Evolutionary conservation across 2,329 filamentous ascomycete species (phyloP).

Genomic region (Neospermospora avenae): DNA sequence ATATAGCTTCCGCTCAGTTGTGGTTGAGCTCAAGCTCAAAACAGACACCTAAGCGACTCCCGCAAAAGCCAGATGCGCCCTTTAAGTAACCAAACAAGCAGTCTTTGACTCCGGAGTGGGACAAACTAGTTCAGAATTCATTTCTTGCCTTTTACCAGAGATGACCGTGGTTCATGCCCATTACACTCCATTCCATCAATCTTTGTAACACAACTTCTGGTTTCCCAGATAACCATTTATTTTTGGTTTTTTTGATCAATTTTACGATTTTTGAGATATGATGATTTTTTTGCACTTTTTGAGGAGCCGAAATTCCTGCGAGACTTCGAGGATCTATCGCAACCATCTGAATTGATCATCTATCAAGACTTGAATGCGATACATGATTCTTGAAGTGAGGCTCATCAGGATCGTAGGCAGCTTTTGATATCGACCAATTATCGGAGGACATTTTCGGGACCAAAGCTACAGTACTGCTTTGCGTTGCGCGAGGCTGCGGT

Average conservation of each 20-base stretch:
- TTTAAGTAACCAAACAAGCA: constrained; percentile 16
- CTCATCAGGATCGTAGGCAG: neutral
- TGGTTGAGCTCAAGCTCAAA: too few species aligned
- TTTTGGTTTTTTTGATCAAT: constrained; percentile 14
- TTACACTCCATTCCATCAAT: constrained; percentile 50
- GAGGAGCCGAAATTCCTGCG: constrained; percentile 7
- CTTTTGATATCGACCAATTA: constrained; percentile 1
- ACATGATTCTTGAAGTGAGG: neutral
- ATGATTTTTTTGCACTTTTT: neutral
- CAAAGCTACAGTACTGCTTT: neutral
- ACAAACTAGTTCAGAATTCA: constrained; percentile 38
- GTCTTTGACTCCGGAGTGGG: constrained; percentile 30
- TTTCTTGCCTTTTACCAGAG: constrained; percentile 41
- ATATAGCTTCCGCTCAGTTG: too few species aligned
- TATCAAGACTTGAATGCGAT: too few species aligned
- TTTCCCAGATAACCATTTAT: constrained; percentile 28
- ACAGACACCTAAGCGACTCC: neutral
- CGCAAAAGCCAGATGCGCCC: neutral
- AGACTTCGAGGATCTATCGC: too few species aligned
- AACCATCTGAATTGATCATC: too few species aligned
- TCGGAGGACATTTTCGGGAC: neutral
- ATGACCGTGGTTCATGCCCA: constrained; percentile 44
- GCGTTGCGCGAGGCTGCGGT: neutral
- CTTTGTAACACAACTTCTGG: constrained; percentile 43
- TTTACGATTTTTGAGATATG: neutral